These are phyloP conservation scores for Scedosporium boydii DNA, from an alignment of 2,329 filamentous ascomycete species.

Conservation along the genomic window DNA sequence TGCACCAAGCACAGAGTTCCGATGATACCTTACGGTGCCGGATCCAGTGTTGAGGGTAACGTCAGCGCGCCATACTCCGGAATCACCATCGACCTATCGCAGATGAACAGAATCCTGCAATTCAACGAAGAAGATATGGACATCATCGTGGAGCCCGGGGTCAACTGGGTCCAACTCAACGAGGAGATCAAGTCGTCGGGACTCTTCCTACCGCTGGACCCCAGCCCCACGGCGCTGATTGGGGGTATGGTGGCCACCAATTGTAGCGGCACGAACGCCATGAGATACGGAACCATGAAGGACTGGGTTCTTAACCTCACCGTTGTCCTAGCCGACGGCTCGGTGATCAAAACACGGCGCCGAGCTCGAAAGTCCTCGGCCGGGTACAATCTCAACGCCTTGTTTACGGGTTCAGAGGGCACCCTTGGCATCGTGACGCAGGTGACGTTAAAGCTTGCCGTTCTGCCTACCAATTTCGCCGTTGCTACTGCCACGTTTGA, in stretches of 20 bases:
- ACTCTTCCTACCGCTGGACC: slow-evolving; percentile 62
- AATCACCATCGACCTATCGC: slow-evolving; percentile 58
- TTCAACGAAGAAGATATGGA: slow-evolving; percentile 63
- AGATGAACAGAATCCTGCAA: slow-evolving; percentile 57
- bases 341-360: slow-evolving; percentile 54
- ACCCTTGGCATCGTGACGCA: slow-evolving; percentile 64
- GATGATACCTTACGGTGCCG: slow-evolving; percentile 68
- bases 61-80: slow-evolving; percentile 59
- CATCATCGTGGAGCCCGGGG: slow-evolving; percentile 58
- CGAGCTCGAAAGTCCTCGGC: slow-evolving; percentile 61
- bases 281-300: slow-evolving; percentile 66
- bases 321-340: slow-evolving; percentile 60
- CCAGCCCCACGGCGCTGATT: slow-evolving; percentile 49
- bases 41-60: slow-evolving; percentile 62
- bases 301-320: slow-evolving; percentile 66
- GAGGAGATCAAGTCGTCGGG: slow-evolving; percentile 50
- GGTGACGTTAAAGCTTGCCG: slow-evolving; percentile 57
- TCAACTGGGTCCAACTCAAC: slow-evolving; percentile 61
- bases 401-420: slow-evolving; percentile 64
- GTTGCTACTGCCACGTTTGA: slow-evolving; percentile 56
- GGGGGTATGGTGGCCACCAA: slow-evolving; percentile 59
- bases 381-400: slow-evolving; percentile 59
- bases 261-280: slow-evolving; percentile 52
- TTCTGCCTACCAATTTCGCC: slow-evolving; percentile 51
- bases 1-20: slow-evolving; percentile 55